These are phyloP conservation scores for Chaetomiaceae sp. DNA, from an alignment of 2,329 filamentous ascomycete genomes.

Conservation along the genomic window DNA sequence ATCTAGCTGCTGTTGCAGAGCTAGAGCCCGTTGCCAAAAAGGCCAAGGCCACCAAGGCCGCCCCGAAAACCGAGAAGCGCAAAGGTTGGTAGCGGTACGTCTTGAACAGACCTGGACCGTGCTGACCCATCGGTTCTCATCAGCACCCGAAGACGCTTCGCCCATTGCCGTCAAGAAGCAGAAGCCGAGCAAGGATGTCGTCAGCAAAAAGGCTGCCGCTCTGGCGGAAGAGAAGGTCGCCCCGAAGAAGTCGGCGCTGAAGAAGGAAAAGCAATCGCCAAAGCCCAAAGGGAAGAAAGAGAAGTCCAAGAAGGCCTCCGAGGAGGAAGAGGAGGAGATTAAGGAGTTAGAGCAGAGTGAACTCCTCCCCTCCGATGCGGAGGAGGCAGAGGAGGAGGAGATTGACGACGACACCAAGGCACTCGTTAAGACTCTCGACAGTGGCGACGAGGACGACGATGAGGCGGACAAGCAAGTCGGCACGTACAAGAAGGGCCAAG, in stretches of 20 bases:
- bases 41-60: constrained; percentile 16
- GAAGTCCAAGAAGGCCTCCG: constrained; percentile 18
- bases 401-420: constrained; percentile 24
- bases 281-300: constrained; percentile 15
- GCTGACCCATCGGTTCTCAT: not conserved
- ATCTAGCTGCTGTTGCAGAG: constrained; percentile 13
- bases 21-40: constrained; percentile 19
- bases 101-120: not conserved
- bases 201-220: constrained; percentile 14
- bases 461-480: constrained; percentile 16
- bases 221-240: constrained; percentile 9
- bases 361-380: constrained; percentile 9
- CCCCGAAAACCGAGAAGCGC: constrained; percentile 25
- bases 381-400: constrained; percentile 21
- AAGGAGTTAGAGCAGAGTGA: too few species aligned
- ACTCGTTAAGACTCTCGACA: constrained; percentile 23
- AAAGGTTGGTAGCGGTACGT: constrained; percentile 21
- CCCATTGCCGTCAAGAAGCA: constrained; percentile 27
- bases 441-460: constrained; percentile 22
- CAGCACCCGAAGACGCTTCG: constrained; percentile 25
- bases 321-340: constrained; percentile 17
- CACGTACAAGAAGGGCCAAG: constrained; percentile 27
- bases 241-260: constrained; percentile 17
- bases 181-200: constrained; percentile 22
- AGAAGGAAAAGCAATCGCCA: constrained; percentile 20